Evolutionary conservation across 2,329 filamentous ascomycete species (phyloP), one percentile per base, ranked within the genome.

Genomic region (Stagonosporopsis rhizophila): DNA sequence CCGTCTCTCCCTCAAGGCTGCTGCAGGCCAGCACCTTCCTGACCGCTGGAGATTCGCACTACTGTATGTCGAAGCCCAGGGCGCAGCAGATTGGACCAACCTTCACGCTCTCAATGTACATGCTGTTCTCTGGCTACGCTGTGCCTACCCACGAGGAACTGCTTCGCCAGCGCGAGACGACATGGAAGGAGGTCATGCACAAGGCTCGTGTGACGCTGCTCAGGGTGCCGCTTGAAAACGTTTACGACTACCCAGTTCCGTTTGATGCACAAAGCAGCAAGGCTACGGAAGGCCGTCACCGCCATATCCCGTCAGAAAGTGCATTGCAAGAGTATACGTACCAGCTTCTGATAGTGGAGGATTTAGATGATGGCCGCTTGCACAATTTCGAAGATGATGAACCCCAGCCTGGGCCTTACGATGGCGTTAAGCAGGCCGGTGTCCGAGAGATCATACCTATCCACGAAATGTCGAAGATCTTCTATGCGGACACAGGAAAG

Each of bases 171-270:
- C 72, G 89, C 78, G 76, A 87, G 78, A 81, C 92, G 0, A 89
- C 93, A 0, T 98, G 95, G 95, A 95, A 98, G 72, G 94, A 99
- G 73, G 92, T 96, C 37, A 88, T 97, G 58, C 93, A 98, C 79
- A 99, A 98, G 75, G 91, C 92, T 17, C 86, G 88, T 35, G 87
- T 97, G 12, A 91, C 92, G 55, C 81, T 99, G 11, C 84, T 89
- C 66, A 84, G 93, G 44, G 85, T 90, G 0, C 89, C 87, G 0
- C 76, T 89, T 28, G 80, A 83, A 38, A 71, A 81, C 35, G 73
- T 83, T 0, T 83, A 85, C 59, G 76, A 82, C 71, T 80, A 70
- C 56, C 75, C 71, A 9, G 59, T 62, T 0, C 65, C 68, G 0
- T 71, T 69, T 17, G 60, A 62, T 19, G 50, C 57, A n/a, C 49